Evolutionary conservation across 2,329 filamentous ascomycete genomes (phyloP), one percentile per base, ranked within the genome.

Genomic region (Ascochyta rabiei): DNA sequence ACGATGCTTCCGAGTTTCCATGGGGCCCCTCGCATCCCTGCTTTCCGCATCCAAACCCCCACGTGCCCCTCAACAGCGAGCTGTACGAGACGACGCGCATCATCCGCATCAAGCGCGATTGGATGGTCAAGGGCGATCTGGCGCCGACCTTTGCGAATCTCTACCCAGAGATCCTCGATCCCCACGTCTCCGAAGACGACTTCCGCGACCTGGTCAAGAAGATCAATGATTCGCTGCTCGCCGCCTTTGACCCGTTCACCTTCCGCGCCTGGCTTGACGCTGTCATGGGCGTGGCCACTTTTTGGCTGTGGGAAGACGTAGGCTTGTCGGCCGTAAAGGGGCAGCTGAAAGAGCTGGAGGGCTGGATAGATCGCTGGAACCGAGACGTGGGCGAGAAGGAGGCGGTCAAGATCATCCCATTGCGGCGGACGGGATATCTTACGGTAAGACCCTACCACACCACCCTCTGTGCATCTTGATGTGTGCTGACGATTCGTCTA

Each of bases 21-120:
- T 99, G 95, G 95, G 93, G 95, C 0, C 92, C 93, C 13, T 86
- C 89, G 35, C 95, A 99, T 73, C 93, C 95, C 4, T 99, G 95
- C 75, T 98, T 88, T 71, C 95, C 95, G 43, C 95, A 98, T 70
- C 80, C 91, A 34, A 98, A 98, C 70, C 90, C 93, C 0, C 93
- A 99, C 74, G 93, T 97, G 6, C 87, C 93, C 0, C 72, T 90
- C 10, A 81, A 87, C 52, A 96, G 91, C 7, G 81, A 84, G 13
- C 86, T 96, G 61, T 91, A 91, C 69, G 76, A 82, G 40, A 86
- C 82, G 6, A 99, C 95, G 2, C 88, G 93, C 52, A 90, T 99
- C 61, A 97, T 99, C 67, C 88, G 95, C 15, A 89, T 99, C 59
- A 87, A 88, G 53, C 85, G 95, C 37, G 95, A 99, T 75, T 99